Conservation (phyloP, 106 monocot species). For the Platanthera guangdongensis region DNA sequence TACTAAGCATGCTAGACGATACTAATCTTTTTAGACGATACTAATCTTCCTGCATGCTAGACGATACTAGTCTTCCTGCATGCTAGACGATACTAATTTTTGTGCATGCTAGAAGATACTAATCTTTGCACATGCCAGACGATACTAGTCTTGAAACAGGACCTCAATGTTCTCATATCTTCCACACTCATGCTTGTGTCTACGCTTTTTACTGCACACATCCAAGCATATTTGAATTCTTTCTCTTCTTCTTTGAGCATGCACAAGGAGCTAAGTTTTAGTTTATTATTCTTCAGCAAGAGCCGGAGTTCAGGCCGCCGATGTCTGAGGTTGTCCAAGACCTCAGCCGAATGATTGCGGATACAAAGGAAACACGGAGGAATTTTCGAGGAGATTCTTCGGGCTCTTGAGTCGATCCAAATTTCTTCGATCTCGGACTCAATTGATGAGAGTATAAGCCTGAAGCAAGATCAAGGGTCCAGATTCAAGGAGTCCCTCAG, state of each 20-base stretch:
- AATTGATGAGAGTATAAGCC: neutral
- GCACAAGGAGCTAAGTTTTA: neutral
- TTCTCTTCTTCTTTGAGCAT: neutral
- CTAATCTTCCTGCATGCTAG: no score
- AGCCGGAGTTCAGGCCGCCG: slow-evolving; percentile 90
- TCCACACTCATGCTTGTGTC: neutral
- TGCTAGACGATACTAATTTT: no score
- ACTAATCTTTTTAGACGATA: no score
- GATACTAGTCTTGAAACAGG: no score
- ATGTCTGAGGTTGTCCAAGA: slow-evolving; percentile 96
- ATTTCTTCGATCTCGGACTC: neutral
- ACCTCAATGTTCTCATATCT: no score
- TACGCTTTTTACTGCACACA: neutral
- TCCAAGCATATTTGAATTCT: no score
- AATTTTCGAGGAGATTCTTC: slow-evolving; percentile 9
- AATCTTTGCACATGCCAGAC: no score
- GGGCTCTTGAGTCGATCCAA: neutral
- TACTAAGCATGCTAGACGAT: no score
- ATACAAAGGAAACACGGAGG: slow-evolving; percentile 8
- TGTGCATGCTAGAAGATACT: no score
- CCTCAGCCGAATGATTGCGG: slow-evolving; percentile 57
- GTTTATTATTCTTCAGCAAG: slow-evolving; percentile 37
- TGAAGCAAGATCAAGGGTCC: neutral
- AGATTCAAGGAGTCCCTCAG: neutral
- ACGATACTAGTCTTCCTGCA: no score